Percentiles rank a stretch among this genome's conserved stretches.
Conservation (phyloP, 2,329 filamentous ascomycete genomes). For the Colletotrichum lindemuthianum region DNA sequence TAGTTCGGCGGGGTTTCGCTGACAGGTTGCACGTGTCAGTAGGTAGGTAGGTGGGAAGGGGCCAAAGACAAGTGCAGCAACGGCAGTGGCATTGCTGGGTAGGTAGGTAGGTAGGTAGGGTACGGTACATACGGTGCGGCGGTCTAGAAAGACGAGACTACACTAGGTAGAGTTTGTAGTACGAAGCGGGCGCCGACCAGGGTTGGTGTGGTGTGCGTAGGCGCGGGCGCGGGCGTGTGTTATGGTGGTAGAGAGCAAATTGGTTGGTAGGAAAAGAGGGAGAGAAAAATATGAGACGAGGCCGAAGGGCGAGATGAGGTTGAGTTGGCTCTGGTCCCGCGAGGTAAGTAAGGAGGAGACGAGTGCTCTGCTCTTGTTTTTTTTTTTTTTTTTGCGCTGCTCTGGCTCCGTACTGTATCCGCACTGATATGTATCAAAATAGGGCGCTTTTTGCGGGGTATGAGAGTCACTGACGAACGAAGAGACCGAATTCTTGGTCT, state of each 20-base stretch:
- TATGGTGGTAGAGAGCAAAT: slow-evolving; percentile 31
- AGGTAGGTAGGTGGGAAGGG: slow-evolving; percentile 30
- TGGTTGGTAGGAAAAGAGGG: slow-evolving; percentile 37
- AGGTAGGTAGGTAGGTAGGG: slow-evolving; percentile 6
- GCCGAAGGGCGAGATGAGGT: slow-evolving; percentile 9
- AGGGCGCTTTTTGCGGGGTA: slow-evolving; percentile 3
- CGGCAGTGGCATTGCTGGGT: not conserved
- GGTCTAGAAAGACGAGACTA: slow-evolving; percentile 20
- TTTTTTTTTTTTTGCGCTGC: too few relatives aligned
- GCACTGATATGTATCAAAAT: slow-evolving; percentile 28
- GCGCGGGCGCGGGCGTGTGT: not conserved
- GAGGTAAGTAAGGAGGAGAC: too few relatives aligned
- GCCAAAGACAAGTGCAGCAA: slow-evolving; percentile 31
- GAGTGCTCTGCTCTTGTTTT: too few relatives aligned
- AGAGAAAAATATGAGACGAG: slow-evolving; percentile 25
- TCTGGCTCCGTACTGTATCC: too few relatives aligned
- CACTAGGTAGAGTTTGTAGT: slow-evolving; percentile 19
- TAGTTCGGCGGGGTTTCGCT: slow-evolving; percentile 29
- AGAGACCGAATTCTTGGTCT: not conserved
- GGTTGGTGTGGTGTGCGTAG: not conserved
- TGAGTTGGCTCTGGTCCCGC: not conserved
- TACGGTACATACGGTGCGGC: slow-evolving; percentile 8
- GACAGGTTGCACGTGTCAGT: slow-evolving; percentile 36
- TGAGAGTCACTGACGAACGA: slow-evolving; percentile 8
- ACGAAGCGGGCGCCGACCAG: slow-evolving; percentile 18